Percentiles rank a stretch among this genome's conserved stretches.
phyloP scores from a whole-genome alignment of 345 rosid species.

The Gynandropsis gynandra region DNA sequence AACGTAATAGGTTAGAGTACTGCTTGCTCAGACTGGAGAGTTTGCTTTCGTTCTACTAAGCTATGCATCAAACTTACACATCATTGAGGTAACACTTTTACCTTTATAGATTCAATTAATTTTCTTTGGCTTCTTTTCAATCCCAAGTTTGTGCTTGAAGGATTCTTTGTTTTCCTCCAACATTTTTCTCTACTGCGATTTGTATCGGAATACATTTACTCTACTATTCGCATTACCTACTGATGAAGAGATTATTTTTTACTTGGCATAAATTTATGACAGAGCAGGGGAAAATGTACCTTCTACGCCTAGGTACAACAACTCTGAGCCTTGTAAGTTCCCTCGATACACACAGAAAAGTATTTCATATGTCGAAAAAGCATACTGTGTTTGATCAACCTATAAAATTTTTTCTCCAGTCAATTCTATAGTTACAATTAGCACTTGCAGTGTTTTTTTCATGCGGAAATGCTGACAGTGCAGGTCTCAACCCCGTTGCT shows the following conservation, averaged over 20 bases:
- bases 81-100: constrained; percentile 60
- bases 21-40: constrained; percentile 98
- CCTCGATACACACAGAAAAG: constrained; percentile 1
- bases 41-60: constrained; percentile 93
- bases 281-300: constrained; percentile 95
- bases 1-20: constrained; percentile 60
- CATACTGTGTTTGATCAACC: neutral
- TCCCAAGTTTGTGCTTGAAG: neutral
- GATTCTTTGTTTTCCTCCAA: neutral
- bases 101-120: too few species aligned
- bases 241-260: neutral
- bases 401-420: too few species aligned
- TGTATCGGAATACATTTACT: too few species aligned
- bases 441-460: constrained; percentile 18
- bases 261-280: constrained; percentile 2
- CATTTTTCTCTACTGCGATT: neutral
- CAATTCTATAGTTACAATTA: neutral
- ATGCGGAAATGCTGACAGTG: constrained; percentile 14
- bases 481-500: constrained; percentile 90
- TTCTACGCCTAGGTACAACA: constrained; percentile 95
- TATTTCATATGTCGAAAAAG: neutral
- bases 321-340: constrained; percentile 81
- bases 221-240: neutral
- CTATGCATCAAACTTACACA: constrained; percentile 90
- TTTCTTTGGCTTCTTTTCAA: neutral